Percentiles rank a stretch among this genome's conserved stretches.
phyloP scores from a whole-genome alignment of 2,329 filamentous ascomycete genomes.

The Alternaria novae-zelandiae region DNA sequence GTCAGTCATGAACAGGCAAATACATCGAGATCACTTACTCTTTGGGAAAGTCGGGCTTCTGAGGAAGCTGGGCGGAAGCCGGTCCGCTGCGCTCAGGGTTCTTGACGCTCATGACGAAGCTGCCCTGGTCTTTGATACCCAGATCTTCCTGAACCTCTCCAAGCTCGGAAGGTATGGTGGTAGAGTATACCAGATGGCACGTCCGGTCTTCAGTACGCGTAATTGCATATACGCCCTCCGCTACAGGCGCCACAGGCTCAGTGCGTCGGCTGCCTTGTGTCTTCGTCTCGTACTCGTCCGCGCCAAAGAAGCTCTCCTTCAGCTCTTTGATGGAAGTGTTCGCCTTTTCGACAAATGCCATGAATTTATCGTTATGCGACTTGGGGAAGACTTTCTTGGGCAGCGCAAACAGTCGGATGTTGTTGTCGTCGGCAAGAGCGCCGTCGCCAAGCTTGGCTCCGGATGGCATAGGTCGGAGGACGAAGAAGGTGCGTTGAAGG shows the following conservation, averaged over 20 bases:
- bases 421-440: conserved; percentile 61
- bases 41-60: conserved; percentile 72
- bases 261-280: conserved; percentile 72
- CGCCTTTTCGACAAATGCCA: conserved; percentile 83
- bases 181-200: conserved; percentile 79
- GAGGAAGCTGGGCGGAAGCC: conserved; percentile 65
- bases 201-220: conserved; percentile 70
- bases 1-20: conserved; percentile 3
- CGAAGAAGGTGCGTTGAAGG: conserved; percentile 78
- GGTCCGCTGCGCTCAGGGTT: conserved; percentile 77
- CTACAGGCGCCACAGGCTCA: conserved; percentile 75
- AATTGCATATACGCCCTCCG: conserved; percentile 84
- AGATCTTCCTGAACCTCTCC: conserved; percentile 77
- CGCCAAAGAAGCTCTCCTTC: conserved; percentile 73
- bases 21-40: conserved; percentile 57
- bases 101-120: conserved; percentile 79
- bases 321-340: conserved; percentile 70
- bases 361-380: conserved; percentile 72
- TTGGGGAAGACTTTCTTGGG: conserved; percentile 85
- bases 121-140: conserved; percentile 73
- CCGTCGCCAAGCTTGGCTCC: conserved; percentile 72
- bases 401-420: conserved; percentile 75
- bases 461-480: conserved; percentile 74
- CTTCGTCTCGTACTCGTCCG: conserved; percentile 75
- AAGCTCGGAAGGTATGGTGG: conserved; percentile 74